These are phyloP conservation scores for Candida tunisiensis DNA, from an alignment of 1,139 yeast species.

Conservation along the genomic window DNA sequence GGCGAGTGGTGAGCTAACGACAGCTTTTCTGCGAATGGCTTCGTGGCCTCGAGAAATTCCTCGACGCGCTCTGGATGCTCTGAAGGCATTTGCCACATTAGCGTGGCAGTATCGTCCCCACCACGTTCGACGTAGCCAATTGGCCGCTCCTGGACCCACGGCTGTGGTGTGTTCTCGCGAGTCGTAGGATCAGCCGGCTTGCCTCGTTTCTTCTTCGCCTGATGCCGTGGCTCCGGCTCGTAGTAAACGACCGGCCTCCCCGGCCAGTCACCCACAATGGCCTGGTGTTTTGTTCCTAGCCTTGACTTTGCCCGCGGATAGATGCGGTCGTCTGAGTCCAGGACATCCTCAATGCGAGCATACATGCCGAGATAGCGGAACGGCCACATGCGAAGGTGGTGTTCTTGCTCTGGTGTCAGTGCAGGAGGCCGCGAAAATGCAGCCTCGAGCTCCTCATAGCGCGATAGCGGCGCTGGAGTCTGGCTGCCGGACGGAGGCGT, in stretches of 20 bases:
- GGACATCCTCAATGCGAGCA: conserved; percentile 59
- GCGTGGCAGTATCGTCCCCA: conserved; percentile 38
- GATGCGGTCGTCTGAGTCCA: conserved; percentile 66
- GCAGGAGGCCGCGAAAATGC: conserved; percentile 20
- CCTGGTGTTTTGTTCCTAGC: conserved; percentile 62
- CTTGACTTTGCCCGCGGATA: conserved; percentile 73
- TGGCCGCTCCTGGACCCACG: conserved; percentile 69
- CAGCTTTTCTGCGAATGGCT: conserved; percentile 36
- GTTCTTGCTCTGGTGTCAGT: conserved; percentile 12
- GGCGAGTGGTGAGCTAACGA: conserved; percentile 38
- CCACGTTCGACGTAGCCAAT: conserved; percentile 81
- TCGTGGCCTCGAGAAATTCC: conserved; percentile 36
- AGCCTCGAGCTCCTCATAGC: conserved; percentile 41
- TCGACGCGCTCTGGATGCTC: conserved; percentile 24
- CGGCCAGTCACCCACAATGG: conserved; percentile 49
- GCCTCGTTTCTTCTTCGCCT: conserved; percentile 8
- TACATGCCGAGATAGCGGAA: conserved; percentile 70
- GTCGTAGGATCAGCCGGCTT: conserved; percentile 11
- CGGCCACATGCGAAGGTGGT: conserved; percentile 35
- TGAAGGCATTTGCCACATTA: conserved; percentile 45
- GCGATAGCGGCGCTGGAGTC: conserved; percentile 22
- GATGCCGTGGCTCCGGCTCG: too few species aligned
- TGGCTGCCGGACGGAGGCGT: not conserved
- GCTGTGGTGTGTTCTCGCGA: conserved; percentile 19
- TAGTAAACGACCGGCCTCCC: conserved; percentile 56